These are phyloP conservation scores for Penicillium sp. DNA, from an alignment of 2,329 filamentous ascomycete genomes.

Conservation along the genomic window DNA sequence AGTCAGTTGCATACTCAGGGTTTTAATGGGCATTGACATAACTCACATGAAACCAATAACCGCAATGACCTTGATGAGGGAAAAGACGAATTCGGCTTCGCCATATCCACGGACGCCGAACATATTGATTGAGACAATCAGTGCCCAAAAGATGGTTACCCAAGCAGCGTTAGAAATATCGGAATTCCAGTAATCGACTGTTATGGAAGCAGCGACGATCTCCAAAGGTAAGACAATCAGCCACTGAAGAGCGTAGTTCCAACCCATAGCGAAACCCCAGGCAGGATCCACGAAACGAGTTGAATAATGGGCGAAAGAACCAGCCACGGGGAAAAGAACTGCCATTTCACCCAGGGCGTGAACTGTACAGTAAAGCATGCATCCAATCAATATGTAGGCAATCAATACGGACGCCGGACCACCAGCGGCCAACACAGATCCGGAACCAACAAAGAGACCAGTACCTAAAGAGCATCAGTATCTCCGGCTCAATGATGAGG, in stretches of 20 bases:
- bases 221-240: slow-evolving; percentile 78
- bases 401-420: slow-evolving; percentile 77
- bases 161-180: slow-evolving; percentile 68
- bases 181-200: slow-evolving; percentile 75
- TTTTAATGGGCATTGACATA: neutral
- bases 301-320: slow-evolving; percentile 88
- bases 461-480: slow-evolving; percentile 55
- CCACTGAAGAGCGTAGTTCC: slow-evolving; percentile 93
- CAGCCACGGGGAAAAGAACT: slow-evolving; percentile 84
- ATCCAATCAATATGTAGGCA: slow-evolving; percentile 74
- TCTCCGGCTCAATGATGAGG: slow-evolving; percentile 4
- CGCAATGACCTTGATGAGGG: slow-evolving; percentile 79
- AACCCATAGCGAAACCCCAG: slow-evolving; percentile 94
- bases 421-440: slow-evolving; percentile 66
- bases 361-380: slow-evolving; percentile 89
- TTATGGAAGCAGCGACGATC: slow-evolving; percentile 82
- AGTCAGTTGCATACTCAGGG: slow-evolving; percentile 12
- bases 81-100: slow-evolving; percentile 85
- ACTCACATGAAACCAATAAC: slow-evolving; percentile 83
- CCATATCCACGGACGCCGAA: slow-evolving; percentile 87
- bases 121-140: slow-evolving; percentile 79
- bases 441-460: slow-evolving; percentile 83
- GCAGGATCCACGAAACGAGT: slow-evolving; percentile 90
- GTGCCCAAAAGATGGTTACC: slow-evolving; percentile 74
- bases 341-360: slow-evolving; percentile 90